phyloP scores from a whole-genome alignment of 768 basidiomycete species.

The Amanita jacksonii region DNA sequence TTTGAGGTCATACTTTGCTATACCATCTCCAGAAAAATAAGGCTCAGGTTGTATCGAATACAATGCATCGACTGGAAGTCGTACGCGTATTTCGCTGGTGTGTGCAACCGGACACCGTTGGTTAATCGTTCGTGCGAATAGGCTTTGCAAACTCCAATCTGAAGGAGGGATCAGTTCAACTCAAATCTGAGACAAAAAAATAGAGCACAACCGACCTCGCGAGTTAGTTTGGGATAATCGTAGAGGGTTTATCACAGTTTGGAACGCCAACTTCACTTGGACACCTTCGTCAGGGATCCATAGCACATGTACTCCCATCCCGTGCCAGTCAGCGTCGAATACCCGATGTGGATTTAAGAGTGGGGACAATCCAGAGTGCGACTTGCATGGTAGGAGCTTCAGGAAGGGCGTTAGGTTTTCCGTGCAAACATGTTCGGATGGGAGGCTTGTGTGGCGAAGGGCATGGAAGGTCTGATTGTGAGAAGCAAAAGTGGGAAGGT shows the following conservation, averaged over 20 bases:
- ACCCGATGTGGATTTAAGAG: slow-evolving; percentile 79
- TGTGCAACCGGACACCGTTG: slow-evolving; percentile 60
- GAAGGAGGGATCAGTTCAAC: too few relatives aligned
- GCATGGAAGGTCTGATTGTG: slow-evolving; percentile 27
- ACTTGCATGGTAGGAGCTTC: slow-evolving; percentile 90
- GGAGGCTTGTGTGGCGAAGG: slow-evolving; percentile 67
- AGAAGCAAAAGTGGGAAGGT: slow-evolving; percentile 35
- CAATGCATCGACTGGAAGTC: slow-evolving; percentile 30
- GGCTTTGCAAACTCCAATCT: slow-evolving; percentile 68
- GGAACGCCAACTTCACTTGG: slow-evolving; percentile 58
- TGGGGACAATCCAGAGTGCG: slow-evolving; percentile 71
- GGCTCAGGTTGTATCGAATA: slow-evolving; percentile 49
- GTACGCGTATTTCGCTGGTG: slow-evolving; percentile 44
- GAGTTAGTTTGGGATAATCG: slow-evolving; percentile 38
- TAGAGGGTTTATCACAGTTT: slow-evolving; percentile 74
- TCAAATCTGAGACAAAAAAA: background rate
- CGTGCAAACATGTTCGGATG: slow-evolving; percentile 89
- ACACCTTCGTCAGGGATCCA: slow-evolving; percentile 50
- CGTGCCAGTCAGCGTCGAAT: slow-evolving; percentile 91
- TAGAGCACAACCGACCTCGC: slow-evolving; percentile 34
- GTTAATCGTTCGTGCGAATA: slow-evolving; percentile 63
- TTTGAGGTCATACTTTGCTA: slow-evolving; percentile 40
- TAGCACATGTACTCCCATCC: slow-evolving; percentile 69
- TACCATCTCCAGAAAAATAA: slow-evolving; percentile 19
- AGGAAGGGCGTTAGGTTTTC: slow-evolving; percentile 96